Conservation (phyloP, 176 grass and related monocot genomes). For the Luzula sylvatica region DNA sequence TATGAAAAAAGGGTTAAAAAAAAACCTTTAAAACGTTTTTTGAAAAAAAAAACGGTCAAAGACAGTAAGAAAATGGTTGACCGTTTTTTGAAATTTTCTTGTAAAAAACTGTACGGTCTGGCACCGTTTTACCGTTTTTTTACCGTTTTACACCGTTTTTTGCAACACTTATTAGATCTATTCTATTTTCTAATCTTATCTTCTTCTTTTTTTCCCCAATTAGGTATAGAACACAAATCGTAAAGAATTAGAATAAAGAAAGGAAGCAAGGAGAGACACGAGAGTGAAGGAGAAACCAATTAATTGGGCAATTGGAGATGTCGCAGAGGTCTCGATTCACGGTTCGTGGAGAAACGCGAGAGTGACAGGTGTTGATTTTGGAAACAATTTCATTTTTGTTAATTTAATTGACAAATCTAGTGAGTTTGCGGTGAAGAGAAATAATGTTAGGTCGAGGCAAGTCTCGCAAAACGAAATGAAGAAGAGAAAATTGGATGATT, state of each 20-base stretch:
- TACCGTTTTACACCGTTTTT: no score
- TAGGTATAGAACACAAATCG: neutral
- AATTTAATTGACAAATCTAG: conserved; percentile 25
- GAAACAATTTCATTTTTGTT: conserved; percentile 24
- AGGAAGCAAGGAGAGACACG: conserved; percentile 36
- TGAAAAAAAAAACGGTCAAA: no score
- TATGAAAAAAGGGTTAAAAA: no score
- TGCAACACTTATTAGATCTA: no score
- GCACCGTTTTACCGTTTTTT: no score
- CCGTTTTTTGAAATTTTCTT: no score
- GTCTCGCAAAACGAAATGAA: conserved; percentile 1
- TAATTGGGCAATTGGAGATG: conserved; percentile 33
- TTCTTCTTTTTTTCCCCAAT: neutral
- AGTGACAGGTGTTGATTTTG: conserved; percentile 13
- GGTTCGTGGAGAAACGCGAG: conserved; percentile 35
- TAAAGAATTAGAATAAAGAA: conserved; percentile 37
- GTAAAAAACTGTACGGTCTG: no score
- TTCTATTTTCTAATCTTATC: no score
- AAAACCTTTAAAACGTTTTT: no score
- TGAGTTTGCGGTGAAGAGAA: conserved; percentile 12
- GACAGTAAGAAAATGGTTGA: no score
- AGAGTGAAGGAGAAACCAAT: neutral
- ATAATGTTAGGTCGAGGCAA: conserved; percentile 4
- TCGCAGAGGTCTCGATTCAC: conserved; percentile 36
- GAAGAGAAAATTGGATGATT: neutral